Base-by-base conservation (phyloP, 2,329 filamentous ascomycete species). In the Talaromyces verruculosus region DNA sequence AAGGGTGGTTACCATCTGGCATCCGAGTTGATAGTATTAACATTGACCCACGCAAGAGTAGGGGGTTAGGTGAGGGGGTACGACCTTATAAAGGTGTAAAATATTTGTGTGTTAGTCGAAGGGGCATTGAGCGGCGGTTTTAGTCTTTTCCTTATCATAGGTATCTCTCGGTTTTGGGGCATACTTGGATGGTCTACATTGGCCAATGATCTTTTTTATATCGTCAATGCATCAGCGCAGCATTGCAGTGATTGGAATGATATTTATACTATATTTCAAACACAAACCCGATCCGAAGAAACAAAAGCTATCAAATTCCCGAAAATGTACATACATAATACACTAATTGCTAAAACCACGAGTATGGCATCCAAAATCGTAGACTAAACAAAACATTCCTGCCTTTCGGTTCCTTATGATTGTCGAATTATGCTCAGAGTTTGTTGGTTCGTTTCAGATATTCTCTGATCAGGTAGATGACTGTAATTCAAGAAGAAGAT, bases 31-130 rank as follows among this genome's bases (percentile, higher is more conserved):
- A 89, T 63, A 85, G 83, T 70, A 73, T 89, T 68, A 81, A 82
- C n/a, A 78, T 89, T 15, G 87, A 89, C 75, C 83, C 87, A n/a
- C 89, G 91, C 76, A 93, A 89, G 80, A 96, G 92, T 77, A 87
- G 89, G 65, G 95, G 95, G 0, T 73, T 99, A 55, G 92, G 92
- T 0, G 92, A 96, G 70, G 88, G 91, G 2, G 88, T 98, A 45
- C 96, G 93, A 79, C 95, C 95, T 28, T 98, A 97, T 79, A 99
- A 98, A 80, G 95, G 95, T 1, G 95, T 99, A 70, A 99, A 99
- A 80, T 99, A 99, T 78, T 77, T 99, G 72, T 97, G 93, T 71
- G 85, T 88, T 13, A 88, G 85, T 74, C 79, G 80, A 66, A 81
- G 81, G 69, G 87, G 87, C 0, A 75, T 84, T n/a, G 82, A 84